Evolutionary conservation across 176 grass and related monocot genomes (phyloP), one percentile per base, ranked within the genome.

Genomic region (Tillandsia leiboldiana): DNA sequence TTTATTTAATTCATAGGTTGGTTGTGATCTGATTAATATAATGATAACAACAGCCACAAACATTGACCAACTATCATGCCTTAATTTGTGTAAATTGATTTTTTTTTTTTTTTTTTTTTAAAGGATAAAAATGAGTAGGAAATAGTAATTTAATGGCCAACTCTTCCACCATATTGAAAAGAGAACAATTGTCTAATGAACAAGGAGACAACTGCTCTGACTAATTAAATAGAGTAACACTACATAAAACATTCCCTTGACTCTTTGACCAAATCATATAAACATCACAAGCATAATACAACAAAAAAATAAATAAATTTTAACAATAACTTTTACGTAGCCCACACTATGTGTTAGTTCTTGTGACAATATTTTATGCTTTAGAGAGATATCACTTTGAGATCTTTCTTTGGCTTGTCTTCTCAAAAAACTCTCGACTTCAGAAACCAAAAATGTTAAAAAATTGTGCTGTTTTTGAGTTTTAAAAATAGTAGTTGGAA

Each of bases 171-270:
- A 59, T 8, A 59, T 9, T 59, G 12, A 20, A 59, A 59, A 20
- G n/a, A 59, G n/a, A 59, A 9, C 3, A 18, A 61, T 61, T 61
- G 1, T 61, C 22, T 59, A 59, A 59, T 17, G 14, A 8, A 67
- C 48, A 67, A 67, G 13, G 8, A 67, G 29, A 47, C 65, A 1
- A 42, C 12, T 67, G 48, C 24, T 66, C 33, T 66, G 33, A 42
- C 33, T 42, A 10, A 66, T 27, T 15, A 66, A 47, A 27, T 27
- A 28, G 26, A 47, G 63, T 47, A 66, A 12, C 63, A 66, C 63
- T 28, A 66, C 42, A 33, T n/a, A 28, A 66, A 13, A 14, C 33
- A 66, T 66, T 66, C 63, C 63, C 33, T 66, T 11, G 63, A 66
- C 26, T 49, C 65, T 67, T 67, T 67, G 27, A 67, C 8, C 27